Conservation (phyloP, 768 basidiomycete species). For the Mycena capillaripes region DNA sequence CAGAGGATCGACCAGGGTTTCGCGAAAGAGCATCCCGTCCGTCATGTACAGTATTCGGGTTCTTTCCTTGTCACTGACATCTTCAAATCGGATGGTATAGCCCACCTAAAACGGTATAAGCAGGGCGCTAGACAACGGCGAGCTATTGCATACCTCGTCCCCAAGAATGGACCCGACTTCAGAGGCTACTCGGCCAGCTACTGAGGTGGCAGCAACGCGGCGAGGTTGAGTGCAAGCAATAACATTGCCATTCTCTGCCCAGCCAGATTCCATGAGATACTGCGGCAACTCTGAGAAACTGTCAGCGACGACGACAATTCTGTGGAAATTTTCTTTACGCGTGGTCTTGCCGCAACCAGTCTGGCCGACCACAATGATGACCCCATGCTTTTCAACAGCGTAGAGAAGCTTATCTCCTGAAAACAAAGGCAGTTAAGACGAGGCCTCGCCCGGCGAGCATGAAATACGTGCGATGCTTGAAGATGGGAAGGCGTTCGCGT, state of each 20-base stretch:
- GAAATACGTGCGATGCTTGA: constrained; percentile 80
- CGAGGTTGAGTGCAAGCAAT: constrained; percentile 96
- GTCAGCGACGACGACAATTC: constrained; percentile 30
- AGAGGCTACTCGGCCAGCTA: constrained; percentile 91
- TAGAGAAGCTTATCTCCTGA: constrained; percentile 86
- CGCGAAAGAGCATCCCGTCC: constrained; percentile 98
- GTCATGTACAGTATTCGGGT: constrained; percentile 97
- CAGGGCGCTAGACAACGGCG: not conserved
- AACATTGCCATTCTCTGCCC: constrained; percentile 85
- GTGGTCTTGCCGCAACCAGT: constrained; percentile 99
- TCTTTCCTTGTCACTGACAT: constrained; percentile 85
- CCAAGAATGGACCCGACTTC: constrained; percentile 93
- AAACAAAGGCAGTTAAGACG: constrained; percentile 17
- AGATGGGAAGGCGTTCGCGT: constrained; percentile 89
- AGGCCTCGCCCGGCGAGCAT: constrained; percentile 2
- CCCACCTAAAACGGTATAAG: constrained; percentile 77
- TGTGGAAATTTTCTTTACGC: constrained; percentile 66
- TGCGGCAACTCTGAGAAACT: constrained; percentile 87
- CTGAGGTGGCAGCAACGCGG: constrained; percentile 95
- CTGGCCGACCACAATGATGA: constrained; percentile 92
- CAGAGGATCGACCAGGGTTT: constrained; percentile 92
- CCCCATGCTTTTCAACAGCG: constrained; percentile 86
- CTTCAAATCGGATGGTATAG: constrained; percentile 97
- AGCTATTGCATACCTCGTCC: constrained; percentile 77
- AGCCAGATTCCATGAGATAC: constrained; percentile 94